A percentile compares a stretch with the other conserved stretches of the same genome.
phyloP scores from a whole-genome alignment of 2,329 filamentous ascomycete species.

The Cytospora paraplurivora region DNA sequence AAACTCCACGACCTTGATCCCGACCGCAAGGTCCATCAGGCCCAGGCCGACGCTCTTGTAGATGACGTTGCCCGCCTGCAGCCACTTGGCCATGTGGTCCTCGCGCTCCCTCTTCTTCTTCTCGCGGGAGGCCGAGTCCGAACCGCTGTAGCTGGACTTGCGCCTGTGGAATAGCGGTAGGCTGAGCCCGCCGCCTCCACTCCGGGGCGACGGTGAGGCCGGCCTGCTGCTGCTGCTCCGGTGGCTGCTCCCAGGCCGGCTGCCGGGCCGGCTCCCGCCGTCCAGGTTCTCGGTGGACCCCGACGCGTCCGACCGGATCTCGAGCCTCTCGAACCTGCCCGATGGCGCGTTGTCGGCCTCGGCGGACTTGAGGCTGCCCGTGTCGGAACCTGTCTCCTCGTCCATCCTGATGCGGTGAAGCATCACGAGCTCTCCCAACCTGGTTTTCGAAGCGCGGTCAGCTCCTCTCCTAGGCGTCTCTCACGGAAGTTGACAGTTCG shows the following conservation, averaged over 20 bases:
- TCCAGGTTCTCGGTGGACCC: conserved; percentile 40
- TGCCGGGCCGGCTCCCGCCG: conserved; percentile 14
- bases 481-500: too few species aligned
- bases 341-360: conserved; percentile 37
- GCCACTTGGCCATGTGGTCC: conserved; percentile 56
- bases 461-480: too few species aligned
- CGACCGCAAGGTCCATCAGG: conserved; percentile 67
- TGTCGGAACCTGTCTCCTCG: conserved; percentile 39
- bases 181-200: conserved; percentile 30
- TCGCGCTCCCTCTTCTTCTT: conserved; percentile 48
- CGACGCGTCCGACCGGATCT: conserved; percentile 36
- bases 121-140: conserved; percentile 25
- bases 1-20: conserved; percentile 57
- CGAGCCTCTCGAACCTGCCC: conserved; percentile 41
- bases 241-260: conserved; percentile 30
- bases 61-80: conserved; percentile 64
- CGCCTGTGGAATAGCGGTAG: conserved; percentile 36
- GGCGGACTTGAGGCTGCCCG: conserved; percentile 24
- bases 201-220: conserved; percentile 29
- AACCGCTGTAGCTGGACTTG: conserved; percentile 37
- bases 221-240: conserved; percentile 18
- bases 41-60: conserved; percentile 70
- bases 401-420: conserved; percentile 50
- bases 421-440: conserved; percentile 77
- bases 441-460: conserved; percentile 32